phyloP scores from a whole-genome alignment of 208 protist species.

The Trypanosoma grayi region DNA sequence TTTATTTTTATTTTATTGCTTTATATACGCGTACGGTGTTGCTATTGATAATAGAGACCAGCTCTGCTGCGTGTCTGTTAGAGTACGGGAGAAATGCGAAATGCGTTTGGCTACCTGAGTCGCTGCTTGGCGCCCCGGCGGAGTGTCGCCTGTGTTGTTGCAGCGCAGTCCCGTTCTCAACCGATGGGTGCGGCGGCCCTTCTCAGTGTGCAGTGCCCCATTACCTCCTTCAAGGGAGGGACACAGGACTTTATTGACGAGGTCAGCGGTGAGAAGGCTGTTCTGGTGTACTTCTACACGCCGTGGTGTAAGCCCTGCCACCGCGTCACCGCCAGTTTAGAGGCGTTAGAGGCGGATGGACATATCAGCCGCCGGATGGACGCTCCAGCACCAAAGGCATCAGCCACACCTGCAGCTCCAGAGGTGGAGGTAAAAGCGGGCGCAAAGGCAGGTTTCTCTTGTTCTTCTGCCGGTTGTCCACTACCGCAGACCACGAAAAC shows the following conservation, averaged over 20 bases:
- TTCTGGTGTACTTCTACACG: conserved; percentile 84
- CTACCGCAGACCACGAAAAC: too few relatives aligned
- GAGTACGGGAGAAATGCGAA: neutral
- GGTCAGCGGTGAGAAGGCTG: conserved; percentile 28
- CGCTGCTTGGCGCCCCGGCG: neutral
- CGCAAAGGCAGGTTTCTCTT: neutral
- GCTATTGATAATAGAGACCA: neutral
- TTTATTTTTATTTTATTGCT: conserved; percentile 22
- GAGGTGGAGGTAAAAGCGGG: too few relatives aligned
- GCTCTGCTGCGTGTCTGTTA: neutral
- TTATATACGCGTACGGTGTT: neutral
- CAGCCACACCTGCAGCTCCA: too few relatives aligned
- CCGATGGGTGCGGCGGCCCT: neutral
- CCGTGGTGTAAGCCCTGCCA: conserved; percentile 61
- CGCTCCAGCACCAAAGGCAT: neutral
- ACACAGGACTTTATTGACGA: conserved; percentile 42
- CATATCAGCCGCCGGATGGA: neutral
- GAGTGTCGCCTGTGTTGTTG: neutral
- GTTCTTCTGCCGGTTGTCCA: neutral
- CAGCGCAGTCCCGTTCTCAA: too few relatives aligned
- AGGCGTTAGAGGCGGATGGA: conserved; percentile 1
- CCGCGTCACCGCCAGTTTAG: conserved; percentile 43
- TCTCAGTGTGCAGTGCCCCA: conserved; percentile 16
- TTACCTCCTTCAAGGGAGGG: conserved; percentile 47
- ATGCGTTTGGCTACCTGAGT: neutral